phyloP scores from a whole-genome alignment of 148 eudicot genomes.

The Vaccinium corymbosum region DNA sequence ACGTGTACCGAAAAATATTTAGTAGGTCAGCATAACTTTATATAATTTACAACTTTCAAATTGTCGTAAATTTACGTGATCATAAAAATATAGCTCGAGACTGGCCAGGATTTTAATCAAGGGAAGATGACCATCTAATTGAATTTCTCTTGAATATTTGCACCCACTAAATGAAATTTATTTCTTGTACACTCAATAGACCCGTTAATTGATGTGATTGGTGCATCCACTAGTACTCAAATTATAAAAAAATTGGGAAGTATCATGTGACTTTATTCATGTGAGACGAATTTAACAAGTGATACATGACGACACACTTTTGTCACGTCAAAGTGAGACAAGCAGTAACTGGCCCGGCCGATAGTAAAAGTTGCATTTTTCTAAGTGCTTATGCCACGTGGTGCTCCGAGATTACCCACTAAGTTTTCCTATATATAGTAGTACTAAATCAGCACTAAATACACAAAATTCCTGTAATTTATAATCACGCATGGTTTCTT shows the following conservation, averaged over 20 bases:
- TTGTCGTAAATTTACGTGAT: background rate
- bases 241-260: no score
- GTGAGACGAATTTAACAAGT: no score
- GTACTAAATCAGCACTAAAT: no score
- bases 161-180: background rate
- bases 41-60: background rate
- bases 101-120: background rate
- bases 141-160: background rate
- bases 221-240: background rate
- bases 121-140: no score
- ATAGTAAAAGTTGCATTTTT: background rate
- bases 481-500: no score
- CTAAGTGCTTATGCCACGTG: background rate
- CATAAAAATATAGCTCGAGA: no score
- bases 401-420: background rate
- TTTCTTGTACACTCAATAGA: no score
- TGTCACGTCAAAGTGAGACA: background rate
- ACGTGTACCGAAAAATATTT: background rate
- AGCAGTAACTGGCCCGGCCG: no score
- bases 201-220: background rate
- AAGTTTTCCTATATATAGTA: no score
- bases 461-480: background rate
- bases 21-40: background rate
- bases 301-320: no score
- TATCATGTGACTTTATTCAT: no score